A percentile compares a stretch with the other conserved stretches of the same genome.
phyloP scores from a whole-genome alignment of 2,329 filamentous ascomycete genomes.

The Coniochaeta pulveracea region DNA sequence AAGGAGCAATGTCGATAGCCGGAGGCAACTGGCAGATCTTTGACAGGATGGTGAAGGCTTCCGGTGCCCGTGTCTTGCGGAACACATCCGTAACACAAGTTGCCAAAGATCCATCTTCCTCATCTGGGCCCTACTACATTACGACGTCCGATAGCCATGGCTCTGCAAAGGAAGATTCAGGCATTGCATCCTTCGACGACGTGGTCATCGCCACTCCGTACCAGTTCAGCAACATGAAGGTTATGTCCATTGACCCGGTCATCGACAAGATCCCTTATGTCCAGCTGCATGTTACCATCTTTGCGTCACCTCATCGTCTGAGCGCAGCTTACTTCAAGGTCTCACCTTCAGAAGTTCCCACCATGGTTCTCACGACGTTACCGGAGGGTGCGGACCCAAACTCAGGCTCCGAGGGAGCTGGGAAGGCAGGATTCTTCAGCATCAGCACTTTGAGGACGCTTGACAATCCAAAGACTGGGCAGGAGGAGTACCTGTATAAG shows the following conservation, averaged over 20 bases:
- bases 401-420: conserved; percentile 47
- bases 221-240: conserved; percentile 63
- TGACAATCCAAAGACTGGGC: conserved; percentile 44
- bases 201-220: conserved; percentile 75
- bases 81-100: conserved; percentile 60
- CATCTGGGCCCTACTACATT: conserved; percentile 30
- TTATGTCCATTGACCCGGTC: conserved; percentile 44
- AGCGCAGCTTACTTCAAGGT: conserved; percentile 64
- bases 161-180: conserved; percentile 19
- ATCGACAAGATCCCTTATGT: conserved; percentile 81
- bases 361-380: conserved; percentile 74
- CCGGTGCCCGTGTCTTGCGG: conserved; percentile 47
- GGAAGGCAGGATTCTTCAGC: conserved; percentile 72
- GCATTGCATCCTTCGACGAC: conserved; percentile 56
- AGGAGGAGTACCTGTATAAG: conserved; percentile 51
- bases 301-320: conserved; percentile 67
- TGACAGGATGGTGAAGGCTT: conserved; percentile 59
- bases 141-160: conserved; percentile 15
- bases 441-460: conserved; percentile 62
- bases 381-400: conserved; percentile 41
- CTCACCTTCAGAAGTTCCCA: conserved; percentile 46
- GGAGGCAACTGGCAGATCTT: conserved; percentile 97
- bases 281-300: conserved; percentile 77
- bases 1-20: conserved; percentile 65
- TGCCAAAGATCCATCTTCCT: conserved; percentile 28